Evolutionary conservation across 1,284 basidiomycete species (phyloP), one percentile per base, ranked within the genome.

Genomic region (Sanghuangporus baumii): DNA sequence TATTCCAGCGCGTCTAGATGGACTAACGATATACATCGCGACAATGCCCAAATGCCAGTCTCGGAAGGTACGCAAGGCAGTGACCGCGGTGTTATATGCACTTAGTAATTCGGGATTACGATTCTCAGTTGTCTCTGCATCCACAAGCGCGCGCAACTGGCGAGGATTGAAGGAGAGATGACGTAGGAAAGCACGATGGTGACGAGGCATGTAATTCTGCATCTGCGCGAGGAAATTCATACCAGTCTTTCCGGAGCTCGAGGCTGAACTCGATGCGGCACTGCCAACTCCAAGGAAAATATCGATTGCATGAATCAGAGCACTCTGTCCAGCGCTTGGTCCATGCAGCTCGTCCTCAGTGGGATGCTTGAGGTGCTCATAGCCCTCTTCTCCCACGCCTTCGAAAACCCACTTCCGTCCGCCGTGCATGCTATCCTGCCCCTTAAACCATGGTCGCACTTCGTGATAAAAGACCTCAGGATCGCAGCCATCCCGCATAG

Each of bases 401-500:
- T 94, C 86, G 69, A 93, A 97, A 6, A 83, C 70, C 95, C 96
- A 99, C 54, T 81, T 83, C 12, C 83, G 75, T 41, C 77, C 71
- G 9, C 77, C 76, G 3, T 80, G 74, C 66, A 85, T 84, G 1
- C 88, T 87, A 71, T 95, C 92, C 37, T 86, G 85, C 3, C 95
- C 96, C 26, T 86, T 82, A 77, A 98, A 94, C 95, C 96, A 98
- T 0, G 95, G 96, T 12, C 96, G 81, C 65, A 98, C 87, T 41
- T 84, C 77, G 73, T 89, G 83, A 74, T 94, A 98, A 70, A 97
- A 98, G 37, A 86, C 78, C 7, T 83, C 79, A 0, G 94, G 93
- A 66, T 89, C 84, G 72, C 93, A 93, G 6, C 85, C 87, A 6
- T 86, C 80, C 63, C 86, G 83, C 41, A 97, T 84, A 54, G 79